A percentile compares a stretch with the other conserved stretches of the same genome.
phyloP scores from a whole-genome alignment of 257 asterid genomes.

The Echium plantagineum region DNA sequence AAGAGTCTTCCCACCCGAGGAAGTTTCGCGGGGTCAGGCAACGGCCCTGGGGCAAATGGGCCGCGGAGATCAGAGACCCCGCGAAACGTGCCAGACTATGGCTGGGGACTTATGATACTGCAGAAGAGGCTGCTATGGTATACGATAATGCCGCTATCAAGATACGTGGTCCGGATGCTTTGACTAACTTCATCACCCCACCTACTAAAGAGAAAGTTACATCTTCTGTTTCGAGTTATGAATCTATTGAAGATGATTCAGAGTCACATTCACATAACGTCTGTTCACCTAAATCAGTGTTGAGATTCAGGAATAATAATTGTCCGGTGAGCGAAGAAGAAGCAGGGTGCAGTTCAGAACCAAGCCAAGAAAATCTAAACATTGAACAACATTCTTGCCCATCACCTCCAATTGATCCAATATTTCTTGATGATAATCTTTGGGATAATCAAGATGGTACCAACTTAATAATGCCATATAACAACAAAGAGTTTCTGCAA shows the following conservation, averaged over 20 bases:
- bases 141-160: slow-evolving; percentile 39
- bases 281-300: slow-evolving; percentile 32
- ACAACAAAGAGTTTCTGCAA: too few species aligned
- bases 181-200: slow-evolving; percentile 31
- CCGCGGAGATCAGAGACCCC: slow-evolving; percentile 44
- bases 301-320: slow-evolving; percentile 18
- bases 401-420: too few species aligned
- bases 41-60: slow-evolving; percentile 48
- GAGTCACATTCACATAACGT: slow-evolving; percentile 8
- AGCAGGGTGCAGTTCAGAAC: too few species aligned
- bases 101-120: slow-evolving; percentile 44
- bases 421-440: too few species aligned
- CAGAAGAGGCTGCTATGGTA: slow-evolving; percentile 46
- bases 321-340: slow-evolving; percentile 26
- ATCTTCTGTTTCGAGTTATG: slow-evolving; percentile 35
- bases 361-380: too few species aligned
- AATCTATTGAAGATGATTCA: slow-evolving; percentile 48
- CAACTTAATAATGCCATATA: too few species aligned
- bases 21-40: slow-evolving; percentile 44
- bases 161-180: slow-evolving; percentile 40
- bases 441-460: too few species aligned
- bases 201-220: slow-evolving; percentile 14
- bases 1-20: not conserved
- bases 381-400: too few species aligned
- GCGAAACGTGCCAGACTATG: slow-evolving; percentile 31